phyloP scores from a whole-genome alignment of 1,284 basidiomycete species.

The Phellopilus nigrolimitatus region DNA sequence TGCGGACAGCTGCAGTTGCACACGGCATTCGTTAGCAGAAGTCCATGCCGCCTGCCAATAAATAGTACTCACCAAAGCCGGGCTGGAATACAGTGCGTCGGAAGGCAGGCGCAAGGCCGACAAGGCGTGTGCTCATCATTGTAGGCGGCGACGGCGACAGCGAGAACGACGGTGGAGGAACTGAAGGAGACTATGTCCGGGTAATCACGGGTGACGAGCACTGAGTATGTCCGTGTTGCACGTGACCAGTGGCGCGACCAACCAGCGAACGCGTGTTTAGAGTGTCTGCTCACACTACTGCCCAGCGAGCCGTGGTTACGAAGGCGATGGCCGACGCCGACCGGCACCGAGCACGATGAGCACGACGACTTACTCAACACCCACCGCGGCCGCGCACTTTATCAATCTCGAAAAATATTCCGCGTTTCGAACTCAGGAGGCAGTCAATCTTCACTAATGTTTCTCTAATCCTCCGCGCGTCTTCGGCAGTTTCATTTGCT shows the following conservation, averaged over 20 bases:
- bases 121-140: constrained; percentile 45
- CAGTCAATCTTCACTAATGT: constrained; percentile 5
- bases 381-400: not conserved
- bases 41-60: constrained; percentile 6
- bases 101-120: constrained; percentile 51
- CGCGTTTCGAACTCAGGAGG: constrained; percentile 1
- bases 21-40: constrained; percentile 18
- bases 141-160: constrained; percentile 22
- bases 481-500: not conserved
- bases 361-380: not conserved
- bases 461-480: not conserved
- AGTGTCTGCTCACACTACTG: no score
- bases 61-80: constrained; percentile 38
- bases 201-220: constrained; percentile 24
- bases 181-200: constrained; percentile 17
- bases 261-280: not conserved
- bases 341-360: not conserved
- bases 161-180: constrained; percentile 11
- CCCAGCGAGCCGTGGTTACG: not conserved
- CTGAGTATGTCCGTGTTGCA: not conserved
- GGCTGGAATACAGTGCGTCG: constrained; percentile 46
- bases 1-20: constrained; percentile 35
- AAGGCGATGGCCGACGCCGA: not conserved
- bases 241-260: not conserved
- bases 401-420: not conserved